These are phyloP conservation scores for Aquilaria malaccensis DNA, from an alignment of 345 rosid species.

Conservation along the genomic window DNA sequence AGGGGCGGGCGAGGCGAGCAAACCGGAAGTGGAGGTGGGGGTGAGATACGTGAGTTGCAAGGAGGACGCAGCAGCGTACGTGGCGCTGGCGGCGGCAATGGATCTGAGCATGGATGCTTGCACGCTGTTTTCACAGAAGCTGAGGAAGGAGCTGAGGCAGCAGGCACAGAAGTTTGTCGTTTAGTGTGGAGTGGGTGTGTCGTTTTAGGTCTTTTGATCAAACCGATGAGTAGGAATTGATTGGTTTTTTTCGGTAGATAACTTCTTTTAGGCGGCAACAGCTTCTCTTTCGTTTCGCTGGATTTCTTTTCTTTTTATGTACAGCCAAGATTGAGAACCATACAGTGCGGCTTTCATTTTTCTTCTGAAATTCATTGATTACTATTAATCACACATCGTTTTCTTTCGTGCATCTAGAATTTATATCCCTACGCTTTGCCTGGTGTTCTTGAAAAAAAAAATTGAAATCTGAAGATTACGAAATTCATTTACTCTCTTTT, in stretches of 20 bases:
- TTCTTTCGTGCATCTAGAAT: no score
- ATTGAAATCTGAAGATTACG: no score
- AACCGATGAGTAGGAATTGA: slow-evolving; percentile 11
- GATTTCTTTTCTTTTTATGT: slow-evolving; percentile 15
- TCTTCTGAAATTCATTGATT: no score
- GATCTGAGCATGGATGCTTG: slow-evolving; percentile 98
- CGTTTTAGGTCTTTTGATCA: slow-evolving; percentile 22
- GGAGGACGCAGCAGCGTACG: slow-evolving; percentile 94
- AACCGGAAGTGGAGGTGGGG: slow-evolving; percentile 78
- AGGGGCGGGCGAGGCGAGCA: slow-evolving; percentile 42
- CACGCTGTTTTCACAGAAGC: slow-evolving; percentile 65
- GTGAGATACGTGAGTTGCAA: slow-evolving; percentile 93
- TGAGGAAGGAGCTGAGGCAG: slow-evolving; percentile 77
- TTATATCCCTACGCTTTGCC: no score
- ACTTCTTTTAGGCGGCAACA: slow-evolving; percentile 19
- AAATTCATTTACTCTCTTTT: no score
- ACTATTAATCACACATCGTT: no score
- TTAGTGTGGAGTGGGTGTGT: slow-evolving; percentile 34
- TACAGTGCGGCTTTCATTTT: no score
- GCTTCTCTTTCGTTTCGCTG: slow-evolving; percentile 42
- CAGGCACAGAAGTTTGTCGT: slow-evolving; percentile 49
- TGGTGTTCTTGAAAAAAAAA: no score
- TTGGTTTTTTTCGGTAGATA: slow-evolving; percentile 13
- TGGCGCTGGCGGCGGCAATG: slow-evolving; percentile 91
- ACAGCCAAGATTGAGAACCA: not conserved